Evolutionary conservation across 2,329 filamentous ascomycete species (phyloP), one percentile per base, ranked within the genome.

Genomic region (Nemania sp.): DNA sequence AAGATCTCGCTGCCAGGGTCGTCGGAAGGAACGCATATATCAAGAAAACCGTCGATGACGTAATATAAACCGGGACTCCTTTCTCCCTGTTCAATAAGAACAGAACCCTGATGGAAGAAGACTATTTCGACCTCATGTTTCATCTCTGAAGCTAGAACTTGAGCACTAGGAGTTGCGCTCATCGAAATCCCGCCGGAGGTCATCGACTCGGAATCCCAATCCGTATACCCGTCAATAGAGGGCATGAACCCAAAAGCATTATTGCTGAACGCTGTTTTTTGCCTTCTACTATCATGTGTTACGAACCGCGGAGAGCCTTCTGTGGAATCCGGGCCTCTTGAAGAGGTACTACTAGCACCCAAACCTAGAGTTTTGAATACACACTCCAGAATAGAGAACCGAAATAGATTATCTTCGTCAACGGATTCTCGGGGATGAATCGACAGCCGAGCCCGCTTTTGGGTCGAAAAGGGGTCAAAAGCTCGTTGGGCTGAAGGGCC

Each of bases 31-130:
- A 97, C 91, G 69, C 93, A 94, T 51, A 98, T 94, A 75, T 99
- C 96, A 41, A 99, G 83, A 75, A 99, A 99, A 0, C 96, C 96
- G 78, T 99, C 96, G 57, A 99, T 92, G 2, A 99, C 95, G 80
- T 99, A 99, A 81, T 99, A 99, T 0, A 99, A 80, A 0, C 96
- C 96, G 0, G 96, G 96, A 73, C 97, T 97, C n/a, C 96, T 88
- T 79, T 99, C 96, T 10, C 96, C 95, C 81, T 98, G 94, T 76
- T 99, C 96, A 0, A 99, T 94, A 18, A 99, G 86, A 0, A 99
- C 92, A 1, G 96, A 95, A 2, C 93, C 94, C 78, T 98, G 93
- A 0, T 94, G 95, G 72, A 99, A 99, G 82, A 93, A 98, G 5
- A 99, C 96, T 72, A 99, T 98, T 77, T 99, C 96, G 2, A 98